Evolutionary conservation across 2,329 filamentous ascomycete species (phyloP).

Genomic region (Aspergillus neotritici): DNA sequence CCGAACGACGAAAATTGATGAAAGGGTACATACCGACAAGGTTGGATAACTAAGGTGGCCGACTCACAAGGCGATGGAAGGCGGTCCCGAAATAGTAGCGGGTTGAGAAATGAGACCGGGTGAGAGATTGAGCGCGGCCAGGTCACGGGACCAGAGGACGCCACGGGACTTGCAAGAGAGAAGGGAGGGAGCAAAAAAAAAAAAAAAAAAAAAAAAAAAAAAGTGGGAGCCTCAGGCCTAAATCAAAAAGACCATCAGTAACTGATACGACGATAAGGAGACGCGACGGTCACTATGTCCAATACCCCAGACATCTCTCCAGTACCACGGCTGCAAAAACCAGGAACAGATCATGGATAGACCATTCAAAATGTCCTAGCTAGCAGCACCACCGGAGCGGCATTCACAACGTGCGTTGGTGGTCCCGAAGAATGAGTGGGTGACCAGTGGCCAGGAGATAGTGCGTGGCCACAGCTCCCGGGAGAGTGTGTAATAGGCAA

Average conservation of each 20-base stretch:
- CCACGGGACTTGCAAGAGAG: conserved; percentile 16
- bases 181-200: too few relatives aligned
- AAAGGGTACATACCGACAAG: conserved; percentile 37
- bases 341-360: conserved; percentile 4
- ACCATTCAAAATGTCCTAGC: conserved; percentile 9
- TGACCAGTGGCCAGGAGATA: conserved; percentile 13
- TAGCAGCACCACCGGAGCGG: conserved; percentile 6
- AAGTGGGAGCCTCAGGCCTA: neutral
- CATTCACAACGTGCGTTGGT: conserved; percentile 14
- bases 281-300: neutral
- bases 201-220: conserved; percentile 2
- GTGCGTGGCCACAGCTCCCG: conserved; percentile 24
- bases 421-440: conserved; percentile 18
- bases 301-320: neutral
- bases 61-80: conserved; percentile 33
- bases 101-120: conserved; percentile 21
- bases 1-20: too few relatives aligned
- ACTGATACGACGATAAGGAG: neutral
- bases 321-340: conserved; percentile 3
- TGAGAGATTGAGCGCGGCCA: conserved; percentile 17
- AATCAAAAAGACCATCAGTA: conserved; percentile 11
- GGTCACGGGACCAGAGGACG: conserved; percentile 25
- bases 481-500: conserved; percentile 16
- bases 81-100: conserved; percentile 35
- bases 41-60: conserved; percentile 36